Base-by-base conservation (phyloP, 495 filamentous ascomycete genomes). In the Neohortaea acidophila region DNA sequence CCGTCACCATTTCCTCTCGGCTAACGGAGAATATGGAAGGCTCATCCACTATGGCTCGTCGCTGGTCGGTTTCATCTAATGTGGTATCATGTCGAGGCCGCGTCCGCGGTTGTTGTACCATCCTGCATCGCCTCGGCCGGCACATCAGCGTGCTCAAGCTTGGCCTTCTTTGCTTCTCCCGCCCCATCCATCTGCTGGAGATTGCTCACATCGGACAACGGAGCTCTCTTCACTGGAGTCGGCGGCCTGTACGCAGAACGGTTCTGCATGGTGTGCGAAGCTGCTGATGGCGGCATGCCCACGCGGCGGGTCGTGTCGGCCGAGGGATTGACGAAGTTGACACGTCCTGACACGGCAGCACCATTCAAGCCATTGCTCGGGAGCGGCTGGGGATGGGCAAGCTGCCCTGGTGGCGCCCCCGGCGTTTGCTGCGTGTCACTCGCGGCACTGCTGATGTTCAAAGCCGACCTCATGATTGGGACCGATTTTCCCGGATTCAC, bases 401-500 rank as follows among this genome's bases (percentile, higher is more conserved):
- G n/a, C n/a, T n/a, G n/a, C n/a, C n/a, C n/a, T n/a, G n/a, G n/a
- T n/a, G n/a, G n/a, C n/a, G n/a, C n/a, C n/a, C n/a, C n/a, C n/a
- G n/a, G n/a, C n/a, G n/a, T n/a, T n/a, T n/a, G n/a, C n/a, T n/a
- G n/a, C n/a, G n/a, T n/a, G n/a, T n/a, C n/a, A 21, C 12, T 20
- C 9, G 36, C 9, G 24, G 44, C 53, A 15, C 59, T 39, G 10
- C 57, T 48, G 38, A 55, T 54, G 53, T 35, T 51, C 12, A 69
- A 47, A 2, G 59, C 53, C 14, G 54, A 58, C 33, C 59, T 69
- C 2, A 60, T 63, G 0, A 91, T 62, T 0, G 81, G 77, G 24
- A 73, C 71, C 20, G 72, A 79, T 38, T 72, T 77, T 19, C 62
- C 73, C 48, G 89, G 81, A 46, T 93, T 84, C 32, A 94, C 68